Base-by-base conservation (phyloP, 768 basidiomycete species). In the Sistotremastrum suecicum region DNA sequence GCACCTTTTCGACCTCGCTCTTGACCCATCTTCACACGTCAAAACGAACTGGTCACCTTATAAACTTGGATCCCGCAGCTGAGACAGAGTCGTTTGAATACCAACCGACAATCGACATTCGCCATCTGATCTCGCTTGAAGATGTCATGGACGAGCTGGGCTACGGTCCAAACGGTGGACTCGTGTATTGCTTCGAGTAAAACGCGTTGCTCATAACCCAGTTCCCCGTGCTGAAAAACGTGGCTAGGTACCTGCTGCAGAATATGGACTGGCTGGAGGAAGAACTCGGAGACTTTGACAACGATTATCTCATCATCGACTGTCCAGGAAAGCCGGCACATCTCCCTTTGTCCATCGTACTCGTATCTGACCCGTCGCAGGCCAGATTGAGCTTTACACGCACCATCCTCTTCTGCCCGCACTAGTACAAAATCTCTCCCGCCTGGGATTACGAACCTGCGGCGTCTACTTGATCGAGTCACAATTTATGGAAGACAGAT, bases 111-210 rank as follows among this genome's bases (percentile, higher is more conserved):
- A 84, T 99, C 51, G 94, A 99, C 66, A 98, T 99, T 63, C 76
- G 80, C 47, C 87, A 97, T 55, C 71, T 99, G 43, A 78, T 99
- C 56, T 85, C 81, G 47, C 65, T 99, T 43, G 78, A 95, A 49
- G 95, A 99, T 65, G 90, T 92, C 51, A 98, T 98, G 95, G 72
- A 70, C 29, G 95, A 99, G 64, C 72, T 95, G 52, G 82, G 79
- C 36, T 90, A 90, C 64, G 95, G 95, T 3, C 95, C 95, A 0
- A 99, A 99, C 56, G 95, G 95, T 7, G 95, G 92, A 3, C 69
- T 99, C 44, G 78, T 99, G 47, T 97, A 97, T 60, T 98, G 95
- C 67, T 99, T 99, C 63, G 95, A 99, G 95, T 98, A 75, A 81
- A 90, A 20, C 20, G 20, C 20, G 20, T 20, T 20, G 20, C 2